Conservation (phyloP, 768 basidiomycete species). For the Hygrophoropsis aurantiaca region DNA sequence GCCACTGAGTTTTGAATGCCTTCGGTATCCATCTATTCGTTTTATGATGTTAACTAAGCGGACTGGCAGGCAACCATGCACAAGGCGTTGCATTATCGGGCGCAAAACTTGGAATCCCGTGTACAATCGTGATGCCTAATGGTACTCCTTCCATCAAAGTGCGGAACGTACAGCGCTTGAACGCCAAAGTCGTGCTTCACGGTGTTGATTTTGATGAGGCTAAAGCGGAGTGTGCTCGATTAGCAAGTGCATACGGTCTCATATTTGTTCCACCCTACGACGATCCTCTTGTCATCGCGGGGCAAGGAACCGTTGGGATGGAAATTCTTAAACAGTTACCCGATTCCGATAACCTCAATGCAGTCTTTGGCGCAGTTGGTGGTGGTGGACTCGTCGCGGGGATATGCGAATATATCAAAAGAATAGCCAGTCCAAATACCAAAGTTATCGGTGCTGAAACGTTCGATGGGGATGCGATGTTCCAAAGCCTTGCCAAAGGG, state of each 20-base stretch:
- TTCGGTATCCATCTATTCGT: conserved; percentile 5
- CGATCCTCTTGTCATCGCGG: conserved; percentile 94
- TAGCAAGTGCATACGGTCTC: conserved; percentile 74
- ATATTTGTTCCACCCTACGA: conserved; percentile 97
- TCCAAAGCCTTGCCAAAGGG: conserved; percentile 74
- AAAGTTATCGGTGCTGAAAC: conserved; percentile 93
- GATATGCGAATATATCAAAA: conserved; percentile 87
- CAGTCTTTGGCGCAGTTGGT: conserved; percentile 88
- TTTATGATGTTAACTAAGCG: neutral
- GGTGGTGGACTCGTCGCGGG: conserved; percentile 95
- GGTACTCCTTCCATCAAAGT: conserved; percentile 97
- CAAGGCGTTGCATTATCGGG: conserved; percentile 99
- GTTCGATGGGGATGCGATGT: conserved; percentile 93
- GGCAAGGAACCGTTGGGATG: conserved; percentile 93
- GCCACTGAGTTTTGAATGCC: conserved; percentile 1
- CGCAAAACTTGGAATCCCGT: conserved; percentile 80
- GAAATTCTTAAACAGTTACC: conserved; percentile 91
- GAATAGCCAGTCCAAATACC: conserved; percentile 82
- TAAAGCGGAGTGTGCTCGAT: conserved; percentile 88
- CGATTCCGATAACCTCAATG: conserved; percentile 74
- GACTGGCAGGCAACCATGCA: conserved; percentile 85
- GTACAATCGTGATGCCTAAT: conserved; percentile 98
- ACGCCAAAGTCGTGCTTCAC: conserved; percentile 91
- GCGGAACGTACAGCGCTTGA: conserved; percentile 89
- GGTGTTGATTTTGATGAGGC: conserved; percentile 95